Base-by-base conservation (phyloP, 1,139 yeast genomes). In the Scheffersomyces stambukii region DNA sequence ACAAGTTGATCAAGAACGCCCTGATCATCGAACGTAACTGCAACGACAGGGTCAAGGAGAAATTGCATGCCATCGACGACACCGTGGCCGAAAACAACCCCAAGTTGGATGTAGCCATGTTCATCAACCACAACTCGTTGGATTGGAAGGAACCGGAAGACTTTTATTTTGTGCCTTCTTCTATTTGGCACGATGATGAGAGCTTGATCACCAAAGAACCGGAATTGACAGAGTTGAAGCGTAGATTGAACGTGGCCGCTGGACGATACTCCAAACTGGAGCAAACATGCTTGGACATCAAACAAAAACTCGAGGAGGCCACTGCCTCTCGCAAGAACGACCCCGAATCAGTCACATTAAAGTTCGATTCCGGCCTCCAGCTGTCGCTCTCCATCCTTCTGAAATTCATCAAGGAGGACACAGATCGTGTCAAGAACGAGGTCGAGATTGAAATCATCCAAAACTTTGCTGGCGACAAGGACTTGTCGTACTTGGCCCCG, bases 151-250 rank as follows among this genome's bases (percentile, higher is more conserved):
- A 88, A 46, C 98, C 97, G 0, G 63, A 63, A 5, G 97, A 91
- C 55, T 85, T 81, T 50, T 72, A 75, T 42, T 93, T 81, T 48
- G 74, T 85, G 41, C 96, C 97, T 1, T 80, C 95, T 22, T 79
- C 89, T 19, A 82, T 93, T 28, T 93, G 98, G 98, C 97, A 89
- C 55, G 98, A 91, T 48, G 96, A 91, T 54, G 95, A 88, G 40
- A 65, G 75, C 26, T 76, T 91, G 60, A 64, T 79, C 10, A 70
- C 75, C 2, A 70, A 72, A 12, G 79, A 75, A 23, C 71, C 72
- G 2, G 91, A 86, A 43, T 64, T 86, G 40, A 69, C 77, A 11
- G 75, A 70, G 29, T 64, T 91, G 48, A 79, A 82, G 47, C 70
- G 72, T 36, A 61, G 67, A 32, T 64, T 91, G 36, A 72, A 73